A percentile compares a stretch with the other conserved stretches of the same genome.
phyloP scores from a whole-genome alignment of 257 asterid genomes.

The Voacanga thouarsii region DNA sequence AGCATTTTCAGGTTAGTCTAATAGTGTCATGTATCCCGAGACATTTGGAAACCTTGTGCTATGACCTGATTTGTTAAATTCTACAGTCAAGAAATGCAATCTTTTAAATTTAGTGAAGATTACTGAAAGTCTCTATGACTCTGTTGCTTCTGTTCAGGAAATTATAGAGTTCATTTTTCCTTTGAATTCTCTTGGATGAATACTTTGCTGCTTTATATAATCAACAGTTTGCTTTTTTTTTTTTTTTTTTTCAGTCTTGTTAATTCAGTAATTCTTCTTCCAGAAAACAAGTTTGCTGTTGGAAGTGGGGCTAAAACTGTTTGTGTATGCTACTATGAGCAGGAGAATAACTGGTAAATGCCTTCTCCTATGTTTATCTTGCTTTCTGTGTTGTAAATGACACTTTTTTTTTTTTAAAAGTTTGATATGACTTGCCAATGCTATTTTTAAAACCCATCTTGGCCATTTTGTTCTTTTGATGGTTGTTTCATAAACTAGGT shows the following conservation, averaged over 20 bases:
- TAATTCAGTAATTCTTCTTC: conserved; percentile 14
- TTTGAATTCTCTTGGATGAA: conserved; percentile 1
- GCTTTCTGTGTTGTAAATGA: not conserved
- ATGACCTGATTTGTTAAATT: not conserved
- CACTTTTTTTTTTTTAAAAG: not conserved
- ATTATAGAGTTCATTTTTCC: not conserved
- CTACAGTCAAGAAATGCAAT: not conserved
- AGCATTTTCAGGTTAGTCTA: not conserved
- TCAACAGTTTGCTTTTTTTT: not conserved
- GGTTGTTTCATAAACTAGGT: not conserved
- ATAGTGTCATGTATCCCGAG: not conserved
- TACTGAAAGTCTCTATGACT: not conserved
- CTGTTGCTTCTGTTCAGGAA: not conserved
- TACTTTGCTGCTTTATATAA: not conserved
- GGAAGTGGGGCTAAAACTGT: conserved; percentile 99
- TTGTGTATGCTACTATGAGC: conserved; percentile 97
- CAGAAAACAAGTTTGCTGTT: conserved; percentile 98
- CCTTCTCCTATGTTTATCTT: conserved; percentile 9
- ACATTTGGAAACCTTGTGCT: not conserved
- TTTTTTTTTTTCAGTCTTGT: not conserved
- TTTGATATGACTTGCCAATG: not conserved
- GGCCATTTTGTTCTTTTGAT: not conserved
- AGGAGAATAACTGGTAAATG: conserved; percentile 92
- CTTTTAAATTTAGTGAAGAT: not conserved
- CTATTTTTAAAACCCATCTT: not conserved